Conservation (phyloP, 2,329 filamentous ascomycete genomes). For the Stachybotrys elegans region DNA sequence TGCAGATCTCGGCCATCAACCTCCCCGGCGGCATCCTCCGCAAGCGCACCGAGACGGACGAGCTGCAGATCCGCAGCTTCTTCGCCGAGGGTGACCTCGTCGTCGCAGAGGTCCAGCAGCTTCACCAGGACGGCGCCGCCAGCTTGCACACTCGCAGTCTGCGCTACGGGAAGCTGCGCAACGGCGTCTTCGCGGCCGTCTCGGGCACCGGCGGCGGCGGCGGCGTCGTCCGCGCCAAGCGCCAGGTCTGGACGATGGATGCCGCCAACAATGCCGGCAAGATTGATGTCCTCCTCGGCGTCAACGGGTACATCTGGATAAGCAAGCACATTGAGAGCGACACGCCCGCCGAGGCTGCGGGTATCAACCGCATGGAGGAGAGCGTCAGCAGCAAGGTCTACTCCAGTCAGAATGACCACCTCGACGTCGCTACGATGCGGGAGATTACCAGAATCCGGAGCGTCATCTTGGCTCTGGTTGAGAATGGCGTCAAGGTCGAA, state of each 20-base stretch:
- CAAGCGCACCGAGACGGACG: conserved; percentile 89
- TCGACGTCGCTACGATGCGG: conserved; percentile 68
- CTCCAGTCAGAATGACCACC: conserved; percentile 88
- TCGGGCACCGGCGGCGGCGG: conserved; percentile 78
- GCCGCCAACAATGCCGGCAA: conserved; percentile 50
- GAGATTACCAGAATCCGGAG: conserved; percentile 84
- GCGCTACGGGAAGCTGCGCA: conserved; percentile 92
- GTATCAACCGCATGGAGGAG: conserved; percentile 84
- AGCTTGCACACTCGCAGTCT: conserved; percentile 84
- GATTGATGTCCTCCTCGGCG: conserved; percentile 83
- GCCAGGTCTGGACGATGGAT: conserved; percentile 84
- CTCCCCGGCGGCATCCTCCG: conserved; percentile 88
- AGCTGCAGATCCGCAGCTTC: conserved; percentile 95
- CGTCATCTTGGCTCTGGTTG: conserved; percentile 76
- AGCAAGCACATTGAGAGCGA: conserved; percentile 70
- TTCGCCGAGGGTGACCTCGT: conserved; percentile 93
- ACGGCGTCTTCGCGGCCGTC: conserved; percentile 83
- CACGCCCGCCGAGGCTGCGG: conserved; percentile 39
- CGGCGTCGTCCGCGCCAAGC: conserved; percentile 75
- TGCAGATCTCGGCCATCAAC: conserved; percentile 89
- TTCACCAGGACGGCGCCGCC: conserved; percentile 81
- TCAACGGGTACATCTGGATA: conserved; percentile 97
- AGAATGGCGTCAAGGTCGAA: conserved; percentile 78
- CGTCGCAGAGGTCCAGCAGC: conserved; percentile 88
- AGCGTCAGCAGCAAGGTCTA: conserved; percentile 81